Base-by-base conservation (phyloP, 306 rosid genomes). In the Lotus japonicus region DNA sequence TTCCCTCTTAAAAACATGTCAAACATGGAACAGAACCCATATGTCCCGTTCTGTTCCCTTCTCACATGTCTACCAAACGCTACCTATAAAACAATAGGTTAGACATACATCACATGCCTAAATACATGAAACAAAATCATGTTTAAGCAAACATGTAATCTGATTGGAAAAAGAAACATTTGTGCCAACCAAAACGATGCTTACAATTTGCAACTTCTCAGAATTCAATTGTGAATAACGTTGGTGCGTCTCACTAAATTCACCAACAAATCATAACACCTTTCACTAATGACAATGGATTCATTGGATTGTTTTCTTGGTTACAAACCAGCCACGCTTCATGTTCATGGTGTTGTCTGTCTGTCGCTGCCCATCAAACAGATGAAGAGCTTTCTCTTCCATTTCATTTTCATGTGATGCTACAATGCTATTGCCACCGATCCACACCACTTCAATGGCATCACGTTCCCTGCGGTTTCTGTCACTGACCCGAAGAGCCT, bases 361-460 rank as follows among this genome's bases (percentile, higher is more conserved):
- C 3, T 21, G 23, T 21, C 23, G 5, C 13, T n/a, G 14, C 44
- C 50, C 51, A 43, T 39, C 21, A 21, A 42, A 45, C 53, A 13
- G 21, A 49, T 50, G 60, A 11, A 48, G 50, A 59, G 1, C 42
- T 38, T 68, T 58, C 11, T 67, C 36, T 19, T 8, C 54, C 26
- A 15, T 58, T 16, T 33, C 45, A 49, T 51, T 12, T 12, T 60
- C 17, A 46, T 68, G 36, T 6, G 66, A 5, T 43, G 4, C 70
- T 10, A 16, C 6, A 45, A 44, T 46, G 14, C 60, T 54, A 33
- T 28, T 65, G 43, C 26, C 42, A 17, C n/a, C n/a, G n/a, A n/a
- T n/a, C n/a, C 42, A 19, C n/a, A 66, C 38, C 74, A 50, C 31
- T 68, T 50, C 48, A 3, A 79, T 79, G 84, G 82, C 84, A 46